Base-by-base conservation (phyloP, 768 basidiomycete genomes). In the Chalciporus sphaerocephalus region DNA sequence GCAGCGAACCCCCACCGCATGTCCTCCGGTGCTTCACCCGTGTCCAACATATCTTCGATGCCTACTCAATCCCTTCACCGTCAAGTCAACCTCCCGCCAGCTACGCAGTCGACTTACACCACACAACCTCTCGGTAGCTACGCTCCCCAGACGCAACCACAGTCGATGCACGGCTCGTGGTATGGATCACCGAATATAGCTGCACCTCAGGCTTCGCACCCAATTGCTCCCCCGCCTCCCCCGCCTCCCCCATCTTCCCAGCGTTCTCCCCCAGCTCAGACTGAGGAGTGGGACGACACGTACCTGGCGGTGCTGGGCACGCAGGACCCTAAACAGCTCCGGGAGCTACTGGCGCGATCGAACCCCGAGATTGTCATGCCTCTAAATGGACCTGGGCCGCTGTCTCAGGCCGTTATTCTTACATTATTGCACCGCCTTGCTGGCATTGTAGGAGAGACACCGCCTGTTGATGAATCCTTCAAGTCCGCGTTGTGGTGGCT, bases 401-500 rank as follows among this genome's bases (percentile, higher is more conserved):
- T 92, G 30, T 91, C 88, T 16, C 90, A 91, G 60, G 88, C 89
- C 20, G 89, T 92, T 38, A 74, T 91, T 52, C 70, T 92, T 58
- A 90, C 89, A 20, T 77, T 90, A 54, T 79, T 92, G 53, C 87
- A 90, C 59, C 75, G 89, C 45, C 75, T 92, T 24, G 80, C 88
- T 47, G 75, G 79, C 22, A 76, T 85, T 47, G 76, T 91, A 36
- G 82, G 83, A 33, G 87, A 91, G 60, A 81, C 78, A 3, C 76
- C 85, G 6, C 86, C 89, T 9, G 74, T 76, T 38, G 89, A 92
- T 49, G 90, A 92, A 55, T 66, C 76, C 5, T 91, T 90, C 76
- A 90, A 90, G 67, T 79, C 77, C 12, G 79, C 85, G 6, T 68
- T 92, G 46, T 91, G 90, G 88, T 92, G 89, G 89, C 69, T 92